Base-by-base conservation (phyloP, 345 rosid genomes). In the Citrus medica region DNA sequence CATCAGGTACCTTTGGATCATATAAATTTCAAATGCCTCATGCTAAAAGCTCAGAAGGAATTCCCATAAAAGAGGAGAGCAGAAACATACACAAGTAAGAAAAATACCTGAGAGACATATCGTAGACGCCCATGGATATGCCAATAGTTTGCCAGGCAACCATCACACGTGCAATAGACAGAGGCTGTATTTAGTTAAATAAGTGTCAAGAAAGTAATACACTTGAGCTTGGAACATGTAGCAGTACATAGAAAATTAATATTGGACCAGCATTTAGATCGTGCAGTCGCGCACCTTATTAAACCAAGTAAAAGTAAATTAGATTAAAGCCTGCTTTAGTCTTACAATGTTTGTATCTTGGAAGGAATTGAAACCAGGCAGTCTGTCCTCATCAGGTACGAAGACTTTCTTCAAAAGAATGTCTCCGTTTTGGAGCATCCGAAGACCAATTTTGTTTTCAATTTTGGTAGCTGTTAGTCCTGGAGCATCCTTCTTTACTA, bases 61-160 rank as follows among this genome's bases (percentile, higher is more conserved):
- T 37, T 25, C 4, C 9, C 9, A 25, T 13, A 13, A 46, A 46
- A 46, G 51, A 13, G 51, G 19, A 53, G 58, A 53, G 58, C 58
- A 53, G 6, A 13, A 6, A 27, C 14, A n/a, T 10, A 2, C 1
- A 16, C 0, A 21, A 5, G 9, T 25, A 27, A 69, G 10, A 64
- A 33, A 59, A 51, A 62, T 89, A 93, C 97, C 99, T 92, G 84
- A 87, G 91, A 76, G 97, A 96, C 93, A 96, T 91, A 78, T 94
- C 98, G 73, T 94, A 94, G 77, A 91, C 83, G 24, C 99, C 98
- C 98, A 94, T 96, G 13, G 97, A 87, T 83, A 96, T 78, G 48
- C 99, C 99, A 21, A 94, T 89, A 66, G 97, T 91, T 74, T 94
- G 98, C 99, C 99, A 96, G 24, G 98, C 86, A 67, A 92, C 98